Percentiles rank a stretch among this genome's conserved stretches.
phyloP scores from a whole-genome alignment of 768 basidiomycete genomes.

The Dioszegia crocea region DNA sequence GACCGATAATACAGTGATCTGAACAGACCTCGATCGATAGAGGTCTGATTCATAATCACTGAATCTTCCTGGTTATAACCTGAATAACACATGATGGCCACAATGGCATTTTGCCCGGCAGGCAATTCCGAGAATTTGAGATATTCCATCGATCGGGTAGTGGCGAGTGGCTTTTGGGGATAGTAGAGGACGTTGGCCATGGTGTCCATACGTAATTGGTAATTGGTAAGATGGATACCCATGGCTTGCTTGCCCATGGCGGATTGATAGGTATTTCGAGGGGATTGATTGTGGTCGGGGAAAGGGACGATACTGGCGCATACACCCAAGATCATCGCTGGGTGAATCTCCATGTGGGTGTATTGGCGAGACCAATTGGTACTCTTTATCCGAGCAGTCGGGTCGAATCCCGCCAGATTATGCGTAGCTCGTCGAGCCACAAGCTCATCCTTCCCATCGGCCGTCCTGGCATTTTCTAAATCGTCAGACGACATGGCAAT shows the following conservation, averaged over 20 bases:
- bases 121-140: slow-evolving; percentile 97
- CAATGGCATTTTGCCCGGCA: slow-evolving; percentile 98
- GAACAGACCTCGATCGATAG: slow-evolving; percentile 96
- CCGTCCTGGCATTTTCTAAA: slow-evolving; percentile 69
- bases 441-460: slow-evolving; percentile 40
- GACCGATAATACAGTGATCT: slow-evolving; percentile 97
- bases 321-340: slow-evolving; percentile 96
- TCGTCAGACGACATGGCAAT: slow-evolving; percentile 99
- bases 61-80: slow-evolving; percentile 99
- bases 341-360: slow-evolving; percentile 99
- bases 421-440: slow-evolving; percentile 51
- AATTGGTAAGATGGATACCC: slow-evolving; percentile 98
- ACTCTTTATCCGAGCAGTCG: slow-evolving; percentile 81
- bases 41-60: slow-evolving; percentile 99
- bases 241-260: slow-evolving; percentile 99
- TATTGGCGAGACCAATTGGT: slow-evolving; percentile 80
- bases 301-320: slow-evolving; percentile 99
- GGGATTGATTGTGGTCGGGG: slow-evolving; percentile 99
- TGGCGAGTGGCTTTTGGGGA: slow-evolving; percentile 97
- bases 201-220: slow-evolving; percentile 97
- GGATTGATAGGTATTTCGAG: slow-evolving; percentile 99
- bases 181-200: slow-evolving; percentile 99
- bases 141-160: slow-evolving; percentile 98
- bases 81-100: slow-evolving; percentile 96
- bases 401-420: slow-evolving; percentile 58